Evolutionary conservation across 2,329 filamentous ascomycete genomes (phyloP).

Genomic region (Trematosphaeria pertusa): DNA sequence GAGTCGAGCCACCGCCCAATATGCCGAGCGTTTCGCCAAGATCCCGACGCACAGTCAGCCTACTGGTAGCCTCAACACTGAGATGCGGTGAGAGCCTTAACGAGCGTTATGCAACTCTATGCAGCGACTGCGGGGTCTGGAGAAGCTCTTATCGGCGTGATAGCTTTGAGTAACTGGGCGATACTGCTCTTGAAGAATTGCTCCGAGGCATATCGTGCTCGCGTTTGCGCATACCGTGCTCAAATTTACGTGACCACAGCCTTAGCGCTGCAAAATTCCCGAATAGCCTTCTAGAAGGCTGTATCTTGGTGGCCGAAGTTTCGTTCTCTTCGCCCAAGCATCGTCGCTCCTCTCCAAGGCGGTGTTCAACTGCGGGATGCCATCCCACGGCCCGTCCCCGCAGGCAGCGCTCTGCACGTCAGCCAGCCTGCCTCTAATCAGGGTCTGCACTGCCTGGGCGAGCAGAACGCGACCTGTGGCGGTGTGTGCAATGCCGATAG

Average conservation of each 20-base stretch:
- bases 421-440: neutral
- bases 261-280: too few relatives aligned
- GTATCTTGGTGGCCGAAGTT: neutral
- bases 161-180: neutral
- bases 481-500: too few relatives aligned
- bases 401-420: neutral
- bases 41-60: conserved; percentile 2
- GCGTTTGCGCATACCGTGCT: too few relatives aligned
- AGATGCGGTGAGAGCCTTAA: neutral
- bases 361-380: neutral
- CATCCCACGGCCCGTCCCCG: neutral
- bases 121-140: neutral
- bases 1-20: neutral
- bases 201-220: too few relatives aligned
- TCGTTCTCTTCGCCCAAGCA: neutral
- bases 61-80: neutral
- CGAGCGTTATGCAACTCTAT: neutral
- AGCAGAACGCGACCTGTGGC: neutral
- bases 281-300: too few relatives aligned
- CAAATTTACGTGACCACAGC: too few relatives aligned
- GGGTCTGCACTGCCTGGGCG: neutral
- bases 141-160: neutral
- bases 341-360: neutral
- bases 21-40: neutral
- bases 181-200: too few relatives aligned